phyloP scores from a whole-genome alignment of 1,284 basidiomycete species.

The Cystobasidium pallidum region DNA sequence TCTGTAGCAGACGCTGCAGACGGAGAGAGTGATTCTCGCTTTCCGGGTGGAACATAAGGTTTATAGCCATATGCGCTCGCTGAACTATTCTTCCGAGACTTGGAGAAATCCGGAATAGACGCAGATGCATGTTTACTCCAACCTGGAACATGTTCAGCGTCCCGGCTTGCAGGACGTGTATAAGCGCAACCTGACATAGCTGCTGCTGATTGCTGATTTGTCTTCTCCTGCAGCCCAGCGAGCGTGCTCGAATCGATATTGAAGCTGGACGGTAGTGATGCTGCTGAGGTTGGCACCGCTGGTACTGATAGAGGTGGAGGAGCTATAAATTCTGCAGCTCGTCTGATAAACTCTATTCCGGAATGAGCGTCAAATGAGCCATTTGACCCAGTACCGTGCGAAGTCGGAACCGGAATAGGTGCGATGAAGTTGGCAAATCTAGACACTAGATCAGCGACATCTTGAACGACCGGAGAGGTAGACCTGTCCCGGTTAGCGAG shows the following conservation, averaged over 20 bases:
- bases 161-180: neutral
- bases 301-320: neutral
- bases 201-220: neutral
- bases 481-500: neutral
- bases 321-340: constrained; percentile 22
- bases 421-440: constrained; percentile 21
- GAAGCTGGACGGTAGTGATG: neutral
- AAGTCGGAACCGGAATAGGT: neutral
- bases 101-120: neutral
- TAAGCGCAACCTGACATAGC: neutral
- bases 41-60: neutral
- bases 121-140: neutral
- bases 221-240: neutral
- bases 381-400: neutral
- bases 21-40: neutral
- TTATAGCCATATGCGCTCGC: neutral
- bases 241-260: neutral
- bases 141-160: neutral
- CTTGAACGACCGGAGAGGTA: constrained; percentile 1
- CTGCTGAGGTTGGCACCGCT: neutral
- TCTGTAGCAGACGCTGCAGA: neutral
- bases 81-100: neutral
- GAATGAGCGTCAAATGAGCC: neutral
- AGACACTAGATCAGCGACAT: constrained; percentile 7
- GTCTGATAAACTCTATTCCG: constrained; percentile 17